Evolutionary conservation across 192 early-diverging fungal genomes (phyloP).

Genomic region (Bifiguratus adelaidae): DNA sequence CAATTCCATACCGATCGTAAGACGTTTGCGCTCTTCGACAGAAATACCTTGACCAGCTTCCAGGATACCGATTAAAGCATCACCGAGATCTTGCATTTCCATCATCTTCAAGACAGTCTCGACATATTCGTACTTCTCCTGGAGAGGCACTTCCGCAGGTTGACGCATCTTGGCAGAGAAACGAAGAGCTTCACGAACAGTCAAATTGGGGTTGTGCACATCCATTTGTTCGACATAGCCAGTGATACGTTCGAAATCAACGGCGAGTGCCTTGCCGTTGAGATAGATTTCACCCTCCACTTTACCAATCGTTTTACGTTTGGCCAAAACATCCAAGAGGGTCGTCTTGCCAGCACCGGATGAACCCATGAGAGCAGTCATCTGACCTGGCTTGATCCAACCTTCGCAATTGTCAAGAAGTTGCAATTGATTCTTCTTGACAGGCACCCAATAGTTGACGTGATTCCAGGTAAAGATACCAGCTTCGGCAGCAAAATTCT

Average conservation of each 20-base stretch:
- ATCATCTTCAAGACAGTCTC: conserved; percentile 47
- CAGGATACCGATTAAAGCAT: conserved; percentile 36
- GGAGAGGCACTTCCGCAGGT: conserved; percentile 45
- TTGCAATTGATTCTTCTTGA: conserved; percentile 31
- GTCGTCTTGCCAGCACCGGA: conserved; percentile 72
- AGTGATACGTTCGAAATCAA: conserved; percentile 50
- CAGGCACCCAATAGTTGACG: conserved; percentile 41
- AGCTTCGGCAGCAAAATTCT: conserved; percentile 30
- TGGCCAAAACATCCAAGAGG: conserved; percentile 59
- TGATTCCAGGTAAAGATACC: conserved; percentile 57
- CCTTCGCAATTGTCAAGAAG: conserved; percentile 61
- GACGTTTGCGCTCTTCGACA: conserved; percentile 79
- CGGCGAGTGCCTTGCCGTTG: conserved; percentile 41
- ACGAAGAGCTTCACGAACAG: conserved; percentile 65
- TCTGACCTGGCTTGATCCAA: conserved; percentile 59
- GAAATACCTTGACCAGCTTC: conserved; percentile 69
- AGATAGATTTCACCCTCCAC: conserved; percentile 63
- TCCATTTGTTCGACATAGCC: conserved; percentile 84
- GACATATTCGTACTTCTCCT: conserved; percentile 60
- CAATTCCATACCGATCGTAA: conserved; percentile 77
- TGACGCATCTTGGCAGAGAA: conserved; percentile 71
- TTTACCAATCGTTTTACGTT: conserved; percentile 64
- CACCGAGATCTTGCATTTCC: conserved; percentile 42
- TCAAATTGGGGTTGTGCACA: conserved; percentile 63
- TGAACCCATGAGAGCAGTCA: conserved; percentile 78